These are phyloP conservation scores for Knoxia roxburghii DNA, from an alignment of 257 asterid species.

Conservation along the genomic window DNA sequence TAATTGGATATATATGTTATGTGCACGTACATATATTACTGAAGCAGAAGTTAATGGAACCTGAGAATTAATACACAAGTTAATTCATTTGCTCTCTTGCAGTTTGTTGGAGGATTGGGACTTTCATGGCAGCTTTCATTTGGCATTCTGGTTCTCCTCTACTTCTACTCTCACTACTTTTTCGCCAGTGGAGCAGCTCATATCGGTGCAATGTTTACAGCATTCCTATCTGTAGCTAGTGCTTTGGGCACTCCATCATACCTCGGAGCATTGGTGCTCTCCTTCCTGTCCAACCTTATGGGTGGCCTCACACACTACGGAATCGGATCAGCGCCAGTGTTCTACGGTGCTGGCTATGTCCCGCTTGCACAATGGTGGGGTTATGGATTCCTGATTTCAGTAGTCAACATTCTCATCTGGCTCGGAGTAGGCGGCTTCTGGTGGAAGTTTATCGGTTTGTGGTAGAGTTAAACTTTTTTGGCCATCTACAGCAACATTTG, in stretches of 20 bases:
- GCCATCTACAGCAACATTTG: not conserved
- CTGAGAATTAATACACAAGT: not conserved
- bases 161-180: slow-evolving; percentile 97
- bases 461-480: slow-evolving; percentile 31
- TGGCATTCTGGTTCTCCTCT: slow-evolving; percentile 83
- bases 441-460: slow-evolving; percentile 94
- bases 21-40: not conserved
- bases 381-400: slow-evolving; percentile 67
- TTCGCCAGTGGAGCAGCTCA: slow-evolving; percentile 99
- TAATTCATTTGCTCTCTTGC: slow-evolving; percentile 23
- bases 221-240: slow-evolving; percentile 84
- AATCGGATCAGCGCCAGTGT: slow-evolving; percentile 83
- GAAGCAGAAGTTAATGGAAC: not conserved
- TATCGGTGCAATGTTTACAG: slow-evolving; percentile 97
- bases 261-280: slow-evolving; percentile 69
- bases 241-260: slow-evolving; percentile 92
- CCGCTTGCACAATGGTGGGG: slow-evolving; percentile 92
- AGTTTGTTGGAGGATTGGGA: slow-evolving; percentile 93
- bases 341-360: slow-evolving; percentile 82
- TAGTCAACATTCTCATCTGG: slow-evolving; percentile 82
- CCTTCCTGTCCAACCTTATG: slow-evolving; percentile 87
- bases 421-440: slow-evolving; percentile 86
- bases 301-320: slow-evolving; percentile 92
- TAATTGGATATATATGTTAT: not conserved
- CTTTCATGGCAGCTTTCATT: slow-evolving; percentile 95